A percentile compares a stretch with the other conserved stretches of the same genome.
These are phyloP conservation scores for Pythium diclinum DNA, from an alignment of 352 stramenopile genomes.

Conservation along the genomic window DNA sequence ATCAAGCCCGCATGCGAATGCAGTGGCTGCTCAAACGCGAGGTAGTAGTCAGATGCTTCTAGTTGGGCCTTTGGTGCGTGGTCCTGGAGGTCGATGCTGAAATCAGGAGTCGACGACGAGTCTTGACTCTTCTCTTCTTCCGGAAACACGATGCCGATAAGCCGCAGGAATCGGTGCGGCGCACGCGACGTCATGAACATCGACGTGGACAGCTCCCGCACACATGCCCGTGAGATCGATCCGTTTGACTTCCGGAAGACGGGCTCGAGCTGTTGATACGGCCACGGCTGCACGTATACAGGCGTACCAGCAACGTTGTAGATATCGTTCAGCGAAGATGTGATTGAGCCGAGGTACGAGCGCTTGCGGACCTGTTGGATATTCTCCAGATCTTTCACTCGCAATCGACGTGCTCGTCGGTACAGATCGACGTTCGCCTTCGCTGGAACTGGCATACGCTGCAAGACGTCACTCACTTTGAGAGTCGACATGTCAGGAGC, in stretches of 20 bases:
- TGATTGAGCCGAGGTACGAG: slow-evolving; percentile 49
- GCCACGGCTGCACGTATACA: slow-evolving; percentile 79
- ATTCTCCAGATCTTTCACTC: slow-evolving; percentile 39
- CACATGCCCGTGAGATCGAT: slow-evolving; percentile 43
- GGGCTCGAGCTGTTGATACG: slow-evolving; percentile 59
- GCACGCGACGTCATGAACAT: slow-evolving; percentile 41
- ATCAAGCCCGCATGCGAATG: slow-evolving; percentile 76
- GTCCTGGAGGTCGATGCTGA: slow-evolving; percentile 7
- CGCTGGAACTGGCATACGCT: not conserved
- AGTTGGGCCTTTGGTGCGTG: slow-evolving; percentile 23
- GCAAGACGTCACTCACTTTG: slow-evolving; percentile 20
- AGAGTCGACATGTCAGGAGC: not conserved
- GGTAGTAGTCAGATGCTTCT: slow-evolving; percentile 52
- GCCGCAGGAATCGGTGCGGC: slow-evolving; percentile 52
- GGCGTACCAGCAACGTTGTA: slow-evolving; percentile 44
- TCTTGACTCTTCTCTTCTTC: slow-evolving; percentile 13
- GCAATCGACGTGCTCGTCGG: slow-evolving; percentile 13
- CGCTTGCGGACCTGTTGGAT: slow-evolving; percentile 71
- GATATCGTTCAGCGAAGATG: slow-evolving; percentile 22
- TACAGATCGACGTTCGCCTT: slow-evolving; percentile 27
- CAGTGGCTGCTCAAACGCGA: slow-evolving; percentile 75
- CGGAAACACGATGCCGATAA: slow-evolving; percentile 73
- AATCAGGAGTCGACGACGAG: not conserved
- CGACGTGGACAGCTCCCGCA: slow-evolving; percentile 53
- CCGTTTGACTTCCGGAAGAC: slow-evolving; percentile 48